Base-by-base conservation (phyloP, 2,329 filamentous ascomycete species). In the Xylaria sp. region DNA sequence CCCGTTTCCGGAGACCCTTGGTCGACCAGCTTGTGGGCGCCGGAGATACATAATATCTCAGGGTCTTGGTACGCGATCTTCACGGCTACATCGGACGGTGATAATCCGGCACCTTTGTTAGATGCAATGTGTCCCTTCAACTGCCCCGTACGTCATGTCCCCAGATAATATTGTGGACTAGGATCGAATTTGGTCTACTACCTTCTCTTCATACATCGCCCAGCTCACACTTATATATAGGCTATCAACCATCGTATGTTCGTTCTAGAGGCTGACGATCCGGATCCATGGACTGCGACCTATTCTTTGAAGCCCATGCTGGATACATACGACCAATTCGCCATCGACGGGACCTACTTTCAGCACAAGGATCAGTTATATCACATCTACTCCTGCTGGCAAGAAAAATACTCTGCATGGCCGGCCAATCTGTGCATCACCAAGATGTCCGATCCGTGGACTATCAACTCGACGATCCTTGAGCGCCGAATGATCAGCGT, bases 231-330 rank as follows among this genome's bases (percentile, higher is more conserved):
- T 19, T 49, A 5, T 43, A 38, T 19, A n/a, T 14, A 73, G 52
- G 75, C 75, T 6, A 70, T 77, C 37, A 75, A 77, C 55, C 75
- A 77, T 46, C 72, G 75, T 35, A 77, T 77, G 75, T 77, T 77
- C 28, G 74, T 76, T 45, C 69, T 77, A 5, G 72, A 69, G 17
- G 69, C 70, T 2, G 69, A 70, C 35, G 69, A 71, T 1, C 66
- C 73, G 6, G 72, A 77, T 28, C 75, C 75, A 1, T 77, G 75
- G 75, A 70, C 70, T 3, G 70, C 75, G 1, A 69, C 63, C 23
- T 77, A 74, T 64, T 60, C 63, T 7, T 57, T 75, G 61, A 76
- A 76, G 61, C 66, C 72, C 4, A 73, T 73, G 73, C 50, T 77
- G 4, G 69, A 77, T 57, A 74, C 74, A 1, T 77, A 75, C 52